Base-by-base conservation (phyloP, 331 rosid genomes). In the Acacia concinna region DNA sequence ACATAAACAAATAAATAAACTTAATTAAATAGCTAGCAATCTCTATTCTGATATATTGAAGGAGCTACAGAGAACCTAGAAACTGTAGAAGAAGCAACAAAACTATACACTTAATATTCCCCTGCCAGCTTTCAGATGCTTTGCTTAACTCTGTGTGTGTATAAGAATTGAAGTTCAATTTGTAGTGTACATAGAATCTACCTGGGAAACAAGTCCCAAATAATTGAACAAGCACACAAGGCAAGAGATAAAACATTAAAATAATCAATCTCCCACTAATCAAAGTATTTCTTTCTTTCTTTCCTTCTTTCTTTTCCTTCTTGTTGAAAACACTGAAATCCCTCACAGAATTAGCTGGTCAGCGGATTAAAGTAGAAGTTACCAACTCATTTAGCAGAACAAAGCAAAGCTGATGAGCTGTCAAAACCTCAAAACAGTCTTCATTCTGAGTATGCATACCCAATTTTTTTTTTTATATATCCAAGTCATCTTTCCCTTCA, bases 191-290 rank as follows among this genome's bases (percentile, higher is more conserved):
- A 79, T 44, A 78, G 88, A 78, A 84, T 86, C 90, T 60, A 79
- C 81, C 67, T 80, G 62, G 87, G 80, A 81, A 74, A 52, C 52
- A 57, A 79, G 78, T 68, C 64, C 77, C 44, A 85, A 84, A 88
- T 87, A 89, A 86, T 89, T 82, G 88, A 86, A 83, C 81, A 86
- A 76, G 85, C 86, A 72, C 91, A 87, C 68, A 79, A 90, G 95
- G 87, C 90, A 88, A 89, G 0, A 28, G 4, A 21, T 43, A 74
- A 75, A 41, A 72, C 75, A 75, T 87, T 68, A 73, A 47, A 72
- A 80, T 76, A 82, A 72, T 27, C 25, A 49, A 74, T 7, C 21
- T 51, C 71, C 68, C 38, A 20, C n/a, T 40, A 8, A 40, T 47
- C 41, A 68, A 74, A 59, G 10, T 13, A 15, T 23, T 13, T 3